Evolutionary conservation across 140 eudicot genomes (phyloP), one percentile per base, ranked within the genome.

Genomic region (Erigeron philadelphicus): DNA sequence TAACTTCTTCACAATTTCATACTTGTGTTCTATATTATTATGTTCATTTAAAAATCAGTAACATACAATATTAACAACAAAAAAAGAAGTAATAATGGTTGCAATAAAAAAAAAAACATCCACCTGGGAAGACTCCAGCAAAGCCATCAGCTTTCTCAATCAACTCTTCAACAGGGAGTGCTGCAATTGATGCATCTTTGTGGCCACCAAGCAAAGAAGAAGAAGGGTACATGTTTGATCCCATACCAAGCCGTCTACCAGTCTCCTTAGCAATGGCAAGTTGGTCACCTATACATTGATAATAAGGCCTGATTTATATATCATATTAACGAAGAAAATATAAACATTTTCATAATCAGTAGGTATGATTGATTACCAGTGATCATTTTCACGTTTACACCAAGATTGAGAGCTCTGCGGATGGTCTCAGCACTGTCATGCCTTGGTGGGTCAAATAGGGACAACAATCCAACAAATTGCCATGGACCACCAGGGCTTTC

Each of bases 341-440:
- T 31, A 11, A 49, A 9, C 6, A 17, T 16, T 61, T 38, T 1
- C 18, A 38, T 35, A 11, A 57, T 19, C 42, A 12, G 70, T 54
- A 70, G 41, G 40, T 72, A n/a, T 11, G 66, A 18, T 58, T 11
- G 66, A 18, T 58, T 75, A 86, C 88, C 86, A 50, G 87, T 77
- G 65, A 83, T 84, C 85, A 80, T 87, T 79, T 87, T 87, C 9
- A 87, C 95, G 50, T 87, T 87, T 42, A 87, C 95, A 48, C 95
- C 90, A 5, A 87, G 85, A 70, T 87, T 76, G 11, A 87, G 79
- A 66, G 95, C 95, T 78, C 83, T 73, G 42, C 78, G 83, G 55
- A 87, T 87, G 16, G 95, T 87, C 44, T 87, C 95, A 17, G 87
- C 90, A 78, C 95, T 87, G 67, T 87, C 95, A 65, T 87, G 95